Percentiles rank a stretch among this genome's conserved stretches.
Evolutionary conservation across 2,329 filamentous ascomycete genomes (phyloP).

Genomic region (Cladosporium sp.): DNA sequence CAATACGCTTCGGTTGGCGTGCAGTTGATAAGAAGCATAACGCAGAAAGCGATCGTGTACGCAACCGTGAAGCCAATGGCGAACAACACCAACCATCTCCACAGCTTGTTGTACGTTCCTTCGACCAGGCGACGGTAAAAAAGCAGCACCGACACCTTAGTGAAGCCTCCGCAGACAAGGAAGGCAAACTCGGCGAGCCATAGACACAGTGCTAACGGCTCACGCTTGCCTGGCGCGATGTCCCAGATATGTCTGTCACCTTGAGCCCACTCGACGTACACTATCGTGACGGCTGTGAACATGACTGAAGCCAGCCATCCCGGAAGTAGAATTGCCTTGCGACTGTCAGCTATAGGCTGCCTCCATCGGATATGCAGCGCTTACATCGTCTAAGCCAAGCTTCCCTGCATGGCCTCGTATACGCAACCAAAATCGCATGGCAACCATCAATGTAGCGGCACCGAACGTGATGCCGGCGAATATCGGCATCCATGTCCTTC

Average conservation of each 20-base stretch:
- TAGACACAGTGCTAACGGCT: slow-evolving; percentile 28
- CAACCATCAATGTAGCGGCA: slow-evolving; percentile 30
- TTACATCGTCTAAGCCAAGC: slow-evolving; percentile 36
- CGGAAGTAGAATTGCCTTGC: slow-evolving; percentile 25
- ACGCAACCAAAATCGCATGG: slow-evolving; percentile 33
- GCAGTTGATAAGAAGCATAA: slow-evolving; percentile 41
- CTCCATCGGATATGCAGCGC: slow-evolving; percentile 19
- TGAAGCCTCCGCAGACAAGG: slow-evolving; percentile 35
- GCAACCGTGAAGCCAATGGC: slow-evolving; percentile 41
- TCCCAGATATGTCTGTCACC: slow-evolving; percentile 42
- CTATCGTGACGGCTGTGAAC: slow-evolving; percentile 27
- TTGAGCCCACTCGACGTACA: slow-evolving; percentile 29
- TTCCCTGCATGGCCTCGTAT: slow-evolving; percentile 29
- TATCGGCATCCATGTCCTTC: slow-evolving; percentile 35
- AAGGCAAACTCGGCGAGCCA: slow-evolving; percentile 39
- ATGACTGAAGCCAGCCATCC: slow-evolving; percentile 27
- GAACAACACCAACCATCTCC: slow-evolving; percentile 39
- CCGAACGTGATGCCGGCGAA: slow-evolving; percentile 32
- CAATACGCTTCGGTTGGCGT: slow-evolving; percentile 44
- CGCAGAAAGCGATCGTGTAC: slow-evolving; percentile 41
- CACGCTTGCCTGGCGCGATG: slow-evolving; percentile 26
- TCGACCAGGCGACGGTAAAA: slow-evolving; percentile 46
- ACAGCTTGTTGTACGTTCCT: slow-evolving; percentile 37
- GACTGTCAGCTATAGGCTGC: background rate
- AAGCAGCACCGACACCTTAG: slow-evolving; percentile 40